Base-by-base conservation (phyloP, 495 filamentous ascomycete genomes). In the Talaromyces ruber region DNA sequence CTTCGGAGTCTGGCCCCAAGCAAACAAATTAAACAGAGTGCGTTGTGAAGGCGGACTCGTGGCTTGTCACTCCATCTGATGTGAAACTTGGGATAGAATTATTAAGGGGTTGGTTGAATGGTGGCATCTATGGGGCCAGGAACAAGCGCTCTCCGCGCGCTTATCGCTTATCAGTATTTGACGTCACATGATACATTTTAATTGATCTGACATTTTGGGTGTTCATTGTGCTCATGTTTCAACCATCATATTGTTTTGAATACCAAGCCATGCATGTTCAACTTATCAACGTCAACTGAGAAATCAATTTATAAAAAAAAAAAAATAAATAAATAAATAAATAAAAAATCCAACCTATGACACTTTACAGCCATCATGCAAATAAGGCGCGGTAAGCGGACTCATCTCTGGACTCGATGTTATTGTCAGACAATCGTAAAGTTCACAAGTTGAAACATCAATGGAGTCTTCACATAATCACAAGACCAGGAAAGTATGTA, bases 81-180 rank as follows among this genome's bases (percentile, higher is more conserved):
- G 14, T 25, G 16, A 34, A 25, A 57, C 14, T n/a, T 32, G 28
- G 54, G 29, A 9, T 16, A 12, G 11, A 14, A 53, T 26, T 53
- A 24, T 57, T 57, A 57, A 57, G 29, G 54, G 54, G 54, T 25
- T 57, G 54, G 54, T 12, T 25, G 54, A 51, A 39, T 37, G 60
- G 67, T 63, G 63, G 59, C 62, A 63, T 64, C 52, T 59, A 58
- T 61, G 55, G 61, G 53, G 58, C 60, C 26, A 51, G 53, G 56
- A 58, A 61, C 71, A 76, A 72, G 70, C 74, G 74, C 75, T 69
- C 70, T 75, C 70, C 72, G 74, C 76, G 76, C 76, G 76, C 67
- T 66, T 78, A 72, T 67, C 63, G 59, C 37, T 51, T 60, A 51
- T 50, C 7, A 6, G 6, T 11, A 47, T 34, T 45, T 51, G 59